These are phyloP conservation scores for Fraxinus americana DNA, from an alignment of 257 asterid genomes.

Conservation along the genomic window DNA sequence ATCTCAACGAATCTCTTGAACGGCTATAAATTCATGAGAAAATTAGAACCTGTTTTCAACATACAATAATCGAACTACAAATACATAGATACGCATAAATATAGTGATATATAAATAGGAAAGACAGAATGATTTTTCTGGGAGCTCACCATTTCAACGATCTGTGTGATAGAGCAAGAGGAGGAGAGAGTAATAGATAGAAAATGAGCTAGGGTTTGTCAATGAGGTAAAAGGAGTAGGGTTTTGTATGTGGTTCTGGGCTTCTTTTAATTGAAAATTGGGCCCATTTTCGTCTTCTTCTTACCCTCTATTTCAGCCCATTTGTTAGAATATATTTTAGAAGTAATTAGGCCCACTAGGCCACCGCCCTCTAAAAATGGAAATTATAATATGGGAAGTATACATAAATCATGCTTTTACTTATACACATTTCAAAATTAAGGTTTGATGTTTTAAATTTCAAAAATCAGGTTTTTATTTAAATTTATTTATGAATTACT, in stretches of 20 bases:
- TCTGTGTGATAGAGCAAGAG: conserved; percentile 13
- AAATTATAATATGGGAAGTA: no score
- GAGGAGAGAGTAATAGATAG: conserved; percentile 12
- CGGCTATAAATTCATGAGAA: conserved; percentile 40
- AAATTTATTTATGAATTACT: no score
- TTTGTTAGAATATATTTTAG: no score
- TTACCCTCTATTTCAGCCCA: no score
- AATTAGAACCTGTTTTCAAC: neutral
- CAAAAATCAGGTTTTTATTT: no score
- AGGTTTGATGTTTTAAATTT: no score
- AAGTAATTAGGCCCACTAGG: no score
- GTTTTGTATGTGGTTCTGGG: neutral
- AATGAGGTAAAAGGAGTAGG: neutral
- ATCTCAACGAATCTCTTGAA: conserved; percentile 86
- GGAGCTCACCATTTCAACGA: conserved; percentile 42
- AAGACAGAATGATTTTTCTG: neutral
- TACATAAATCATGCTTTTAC: no score
- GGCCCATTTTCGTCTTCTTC: neutral
- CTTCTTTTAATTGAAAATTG: neutral
- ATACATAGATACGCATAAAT: neutral
- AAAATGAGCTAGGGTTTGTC: conserved; percentile 14
- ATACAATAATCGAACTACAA: neutral
- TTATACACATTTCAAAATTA: no score
- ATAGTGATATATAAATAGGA: neutral
- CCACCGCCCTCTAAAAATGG: no score